These are phyloP conservation scores for Drechslerella dactyloides DNA, from an alignment of 2,329 filamentous ascomycete genomes.

Conservation along the genomic window DNA sequence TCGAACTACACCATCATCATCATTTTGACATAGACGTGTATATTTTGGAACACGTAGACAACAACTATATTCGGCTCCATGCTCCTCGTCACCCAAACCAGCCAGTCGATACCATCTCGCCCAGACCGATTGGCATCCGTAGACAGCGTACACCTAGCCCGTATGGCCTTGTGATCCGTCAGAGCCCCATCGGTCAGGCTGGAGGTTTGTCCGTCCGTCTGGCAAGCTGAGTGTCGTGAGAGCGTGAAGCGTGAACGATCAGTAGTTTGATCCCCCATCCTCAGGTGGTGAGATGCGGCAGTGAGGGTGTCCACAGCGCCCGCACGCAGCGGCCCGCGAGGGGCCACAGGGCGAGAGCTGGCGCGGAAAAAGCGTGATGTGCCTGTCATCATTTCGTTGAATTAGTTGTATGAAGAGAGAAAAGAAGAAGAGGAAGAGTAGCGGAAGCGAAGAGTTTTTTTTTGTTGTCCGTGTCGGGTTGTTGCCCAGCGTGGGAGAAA, in stretches of 20 bases:
- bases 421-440: slow-evolving; percentile 12
- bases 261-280: slow-evolving; percentile 49
- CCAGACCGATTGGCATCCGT: slow-evolving; percentile 3
- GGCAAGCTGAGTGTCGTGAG: slow-evolving; percentile 1
- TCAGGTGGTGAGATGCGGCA: slow-evolving; percentile 45
- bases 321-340: slow-evolving; percentile 45
- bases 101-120: neutral
- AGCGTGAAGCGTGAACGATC: slow-evolving; percentile 32
- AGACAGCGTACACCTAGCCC: neutral
- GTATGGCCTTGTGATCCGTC: too few species aligned
- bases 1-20: too few species aligned
- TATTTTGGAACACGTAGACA: slow-evolving; percentile 19
- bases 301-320: slow-evolving; percentile 51
- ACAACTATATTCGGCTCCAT: slow-evolving; percentile 33
- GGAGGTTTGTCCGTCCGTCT: neutral
- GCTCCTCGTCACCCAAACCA: neutral
- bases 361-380: slow-evolving; percentile 31
- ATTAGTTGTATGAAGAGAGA: slow-evolving; percentile 51
- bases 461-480: neutral
- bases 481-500: neutral
- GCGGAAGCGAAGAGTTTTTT: slow-evolving; percentile 22
- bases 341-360: slow-evolving; percentile 46
- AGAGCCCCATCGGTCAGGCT: neutral
- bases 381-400: slow-evolving; percentile 51
- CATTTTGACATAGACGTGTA: neutral